A percentile compares a stretch with the other conserved stretches of the same genome.
phyloP scores from a whole-genome alignment of 176 grass and related monocot genomes.

The Avena insularis region DNA sequence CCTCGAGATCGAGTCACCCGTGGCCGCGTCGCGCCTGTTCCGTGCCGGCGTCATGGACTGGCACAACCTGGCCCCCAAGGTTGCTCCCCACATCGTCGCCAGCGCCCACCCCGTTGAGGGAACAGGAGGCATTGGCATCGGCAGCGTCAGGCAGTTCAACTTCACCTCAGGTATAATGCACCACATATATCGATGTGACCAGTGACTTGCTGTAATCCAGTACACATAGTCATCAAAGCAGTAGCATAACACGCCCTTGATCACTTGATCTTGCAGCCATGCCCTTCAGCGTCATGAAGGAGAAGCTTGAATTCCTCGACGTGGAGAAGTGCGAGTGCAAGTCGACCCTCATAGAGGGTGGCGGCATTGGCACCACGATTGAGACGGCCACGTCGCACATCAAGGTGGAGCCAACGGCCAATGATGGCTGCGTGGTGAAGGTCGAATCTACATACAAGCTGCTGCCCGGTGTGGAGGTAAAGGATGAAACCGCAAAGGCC shows the following conservation, averaged over 20 bases:
- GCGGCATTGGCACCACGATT: constrained; percentile 53
- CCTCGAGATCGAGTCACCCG: constrained; percentile 52
- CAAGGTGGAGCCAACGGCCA: constrained; percentile 62
- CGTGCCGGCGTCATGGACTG: constrained; percentile 71
- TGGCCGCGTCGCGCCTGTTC: constrained; percentile 67
- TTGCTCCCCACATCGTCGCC: constrained; percentile 51
- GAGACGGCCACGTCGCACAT: constrained; percentile 57
- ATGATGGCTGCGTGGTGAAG: constrained; percentile 63
- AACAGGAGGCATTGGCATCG: constrained; percentile 35
- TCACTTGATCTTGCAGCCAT: constrained; percentile 38
- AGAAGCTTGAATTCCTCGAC: constrained; percentile 69
- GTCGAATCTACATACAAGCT: constrained; percentile 53
- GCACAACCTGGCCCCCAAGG: constrained; percentile 77
- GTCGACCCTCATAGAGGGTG: constrained; percentile 64
- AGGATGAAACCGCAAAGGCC: constrained; percentile 51
- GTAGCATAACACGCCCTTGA: background rate
- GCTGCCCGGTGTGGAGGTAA: constrained; percentile 51
- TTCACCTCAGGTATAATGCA: constrained; percentile 60
- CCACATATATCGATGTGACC: too few species aligned
- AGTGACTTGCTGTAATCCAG: too few species aligned
- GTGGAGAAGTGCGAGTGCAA: constrained; percentile 63
- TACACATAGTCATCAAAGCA: background rate
- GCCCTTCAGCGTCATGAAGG: constrained; percentile 62
- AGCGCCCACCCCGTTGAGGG: constrained; percentile 57
- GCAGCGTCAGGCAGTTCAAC: constrained; percentile 87